Percentiles rank a stretch among this genome's conserved stretches.
Evolutionary conservation across 495 filamentous ascomycete genomes (phyloP).

Genomic region (Penicillium malachiteum): DNA sequence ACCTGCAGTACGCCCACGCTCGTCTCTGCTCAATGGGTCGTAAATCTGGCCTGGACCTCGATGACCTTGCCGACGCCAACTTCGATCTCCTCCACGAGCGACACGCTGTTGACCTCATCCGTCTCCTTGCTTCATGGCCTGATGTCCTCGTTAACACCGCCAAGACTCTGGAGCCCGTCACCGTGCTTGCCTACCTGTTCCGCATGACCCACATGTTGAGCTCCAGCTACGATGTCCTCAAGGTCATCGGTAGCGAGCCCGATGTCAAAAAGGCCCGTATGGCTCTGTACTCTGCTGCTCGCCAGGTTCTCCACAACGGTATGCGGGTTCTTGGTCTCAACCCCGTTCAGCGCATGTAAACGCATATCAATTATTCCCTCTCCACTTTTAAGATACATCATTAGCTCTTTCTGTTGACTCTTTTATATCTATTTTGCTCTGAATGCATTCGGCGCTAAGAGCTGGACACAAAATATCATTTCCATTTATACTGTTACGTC

Average conservation of each 20-base stretch:
- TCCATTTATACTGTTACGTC: too few species aligned
- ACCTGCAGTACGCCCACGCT: constrained; percentile 69
- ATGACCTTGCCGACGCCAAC: constrained; percentile 52
- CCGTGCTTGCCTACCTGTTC: constrained; percentile 79
- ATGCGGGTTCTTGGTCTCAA: constrained; percentile 79
- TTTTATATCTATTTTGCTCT: constrained; percentile 7
- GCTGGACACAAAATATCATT: constrained; percentile 18
- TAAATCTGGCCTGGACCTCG: constrained; percentile 44
- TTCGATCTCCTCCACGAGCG: constrained; percentile 55
- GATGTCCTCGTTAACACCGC: constrained; percentile 61
- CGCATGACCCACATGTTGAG: constrained; percentile 83
- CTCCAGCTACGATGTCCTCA: constrained; percentile 78
- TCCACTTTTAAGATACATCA: neutral
- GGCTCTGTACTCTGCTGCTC: constrained; percentile 77
- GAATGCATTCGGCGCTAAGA: constrained; percentile 24
- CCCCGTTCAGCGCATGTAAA: constrained; percentile 60
- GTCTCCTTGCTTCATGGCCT: constrained; percentile 60
- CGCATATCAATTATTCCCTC: neutral
- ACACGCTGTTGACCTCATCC: constrained; percentile 58
- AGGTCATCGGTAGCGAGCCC: constrained; percentile 71
- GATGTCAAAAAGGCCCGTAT: constrained; percentile 74
- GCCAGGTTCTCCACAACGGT: constrained; percentile 76
- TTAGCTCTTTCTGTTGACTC: constrained; percentile 1
- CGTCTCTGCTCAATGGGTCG: constrained; percentile 63
- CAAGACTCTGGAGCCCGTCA: constrained; percentile 64